phyloP scores from a whole-genome alignment of 306 rosid species.

The Ziziphus jujuba region DNA sequence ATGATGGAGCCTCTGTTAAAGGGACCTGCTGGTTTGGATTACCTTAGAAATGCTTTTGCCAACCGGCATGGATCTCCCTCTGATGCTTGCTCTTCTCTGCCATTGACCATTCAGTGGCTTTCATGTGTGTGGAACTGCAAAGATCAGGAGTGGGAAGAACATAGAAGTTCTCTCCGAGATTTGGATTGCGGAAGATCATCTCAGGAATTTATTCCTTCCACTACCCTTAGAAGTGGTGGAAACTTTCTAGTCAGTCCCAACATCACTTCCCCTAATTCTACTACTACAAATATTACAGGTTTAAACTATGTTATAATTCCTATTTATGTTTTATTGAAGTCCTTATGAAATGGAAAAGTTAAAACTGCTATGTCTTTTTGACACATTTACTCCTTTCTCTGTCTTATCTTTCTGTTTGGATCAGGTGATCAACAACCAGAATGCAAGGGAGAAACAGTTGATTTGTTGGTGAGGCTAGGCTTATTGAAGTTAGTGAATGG shows the following conservation, averaged over 20 bases:
- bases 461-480: conserved; percentile 75
- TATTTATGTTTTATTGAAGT: neutral
- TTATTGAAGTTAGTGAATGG: conserved; percentile 65
- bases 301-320: neutral
- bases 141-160: conserved; percentile 89
- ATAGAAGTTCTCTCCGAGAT: conserved; percentile 36
- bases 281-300: conserved; percentile 46
- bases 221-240: conserved; percentile 81
- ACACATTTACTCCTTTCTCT: neutral
- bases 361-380: neutral
- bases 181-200: conserved; percentile 40
- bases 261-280: conserved; percentile 32
- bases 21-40: conserved; percentile 90
- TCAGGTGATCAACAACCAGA: conserved; percentile 64
- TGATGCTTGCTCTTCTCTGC: conserved; percentile 56
- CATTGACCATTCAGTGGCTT: conserved; percentile 66
- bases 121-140: conserved; percentile 58
- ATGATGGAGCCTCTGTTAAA: conserved; percentile 73
- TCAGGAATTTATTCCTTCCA: conserved; percentile 67
- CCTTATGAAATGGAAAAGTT: neutral
- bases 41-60: conserved; percentile 78
- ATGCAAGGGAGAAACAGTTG: conserved; percentile 78
- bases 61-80: conserved; percentile 76
- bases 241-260: conserved; percentile 43
- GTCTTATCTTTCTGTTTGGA: conserved; percentile 11